A percentile compares a stretch with the other conserved stretches of the same genome.
phyloP scores from a whole-genome alignment of 306 rosid species.

The Gillenia trifoliata region DNA sequence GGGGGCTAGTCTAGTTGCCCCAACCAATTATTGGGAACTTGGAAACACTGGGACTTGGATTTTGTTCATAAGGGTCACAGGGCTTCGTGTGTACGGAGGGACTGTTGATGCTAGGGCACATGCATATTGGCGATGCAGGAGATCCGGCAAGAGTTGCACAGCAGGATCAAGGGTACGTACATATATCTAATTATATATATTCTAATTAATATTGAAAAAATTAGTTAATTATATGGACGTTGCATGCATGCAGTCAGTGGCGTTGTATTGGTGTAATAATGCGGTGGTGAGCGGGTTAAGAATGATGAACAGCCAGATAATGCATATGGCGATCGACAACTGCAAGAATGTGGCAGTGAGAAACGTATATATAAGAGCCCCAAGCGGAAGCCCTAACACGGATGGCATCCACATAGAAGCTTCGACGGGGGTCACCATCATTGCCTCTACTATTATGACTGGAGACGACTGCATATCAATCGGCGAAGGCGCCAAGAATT shows the following conservation, averaged over 20 bases:
- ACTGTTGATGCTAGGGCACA: conserved; percentile 9
- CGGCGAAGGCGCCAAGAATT: conserved; percentile 29
- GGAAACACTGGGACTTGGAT: conserved; percentile 24
- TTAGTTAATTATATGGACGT: background rate
- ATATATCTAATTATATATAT: background rate
- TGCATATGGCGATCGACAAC: conserved; percentile 35
- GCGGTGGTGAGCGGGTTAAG: conserved; percentile 38
- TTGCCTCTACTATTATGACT: conserved; percentile 27
- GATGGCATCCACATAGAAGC: conserved; percentile 49
- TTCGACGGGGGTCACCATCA: conserved; percentile 28
- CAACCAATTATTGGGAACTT: conserved; percentile 23
- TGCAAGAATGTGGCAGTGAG: conserved; percentile 28
- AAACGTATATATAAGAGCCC: conserved; percentile 40
- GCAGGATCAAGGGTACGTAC: conserved; percentile 17
- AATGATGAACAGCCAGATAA: conserved; percentile 37
- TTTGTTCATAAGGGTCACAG: conserved; percentile 12
- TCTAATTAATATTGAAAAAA: background rate
- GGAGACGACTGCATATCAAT: conserved; percentile 60
- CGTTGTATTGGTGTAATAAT: conserved; percentile 38
- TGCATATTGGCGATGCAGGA: conserved; percentile 14
- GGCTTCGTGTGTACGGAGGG: conserved; percentile 15
- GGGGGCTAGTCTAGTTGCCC: conserved; percentile 18
- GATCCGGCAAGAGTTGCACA: conserved; percentile 8
- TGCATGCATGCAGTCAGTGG: conserved; percentile 25
- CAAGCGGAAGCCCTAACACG: conserved; percentile 47